A percentile compares a stretch with the other conserved stretches of the same genome.
These are phyloP conservation scores for Filobasidium wieringae DNA, from an alignment of 768 basidiomycete genomes.

Conservation along the genomic window DNA sequence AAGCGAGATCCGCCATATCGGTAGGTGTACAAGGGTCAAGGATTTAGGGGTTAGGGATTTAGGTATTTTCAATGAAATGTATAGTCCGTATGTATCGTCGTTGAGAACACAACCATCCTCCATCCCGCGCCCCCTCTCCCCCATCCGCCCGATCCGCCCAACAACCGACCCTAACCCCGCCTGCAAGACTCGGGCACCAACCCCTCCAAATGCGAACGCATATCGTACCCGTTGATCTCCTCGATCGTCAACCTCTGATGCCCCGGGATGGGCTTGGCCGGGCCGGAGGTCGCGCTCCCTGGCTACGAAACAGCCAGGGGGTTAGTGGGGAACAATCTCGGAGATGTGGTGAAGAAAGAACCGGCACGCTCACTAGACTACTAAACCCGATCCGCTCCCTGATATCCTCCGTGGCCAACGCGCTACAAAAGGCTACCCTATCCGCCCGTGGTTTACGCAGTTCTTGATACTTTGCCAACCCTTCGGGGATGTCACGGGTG, in stretches of 20 bases:
- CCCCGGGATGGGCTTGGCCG: slow-evolving; percentile 4
- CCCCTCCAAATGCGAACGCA: slow-evolving; percentile 9
- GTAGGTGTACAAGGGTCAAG: no score
- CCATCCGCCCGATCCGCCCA: no score
- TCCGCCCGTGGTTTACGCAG: slow-evolving; percentile 23
- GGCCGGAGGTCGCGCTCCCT: slow-evolving; percentile 4
- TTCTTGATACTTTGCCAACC: slow-evolving; percentile 20
- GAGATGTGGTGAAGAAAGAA: no score
- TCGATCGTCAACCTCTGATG: slow-evolving; percentile 15
- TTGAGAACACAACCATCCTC: no score
- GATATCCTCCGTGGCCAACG: slow-evolving; percentile 22
- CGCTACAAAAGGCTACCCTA: slow-evolving; percentile 16
- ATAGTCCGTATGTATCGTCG: no score
- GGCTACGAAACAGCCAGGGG: no score
- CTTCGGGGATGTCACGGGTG: slow-evolving; percentile 17
- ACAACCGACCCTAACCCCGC: background rate
- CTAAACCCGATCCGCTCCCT: slow-evolving; percentile 26
- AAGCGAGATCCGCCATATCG: no score
- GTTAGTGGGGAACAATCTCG: no score
- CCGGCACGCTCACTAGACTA: slow-evolving; percentile 11
- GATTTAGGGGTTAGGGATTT: no score
- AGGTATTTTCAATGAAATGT: no score
- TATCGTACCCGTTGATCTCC: slow-evolving; percentile 19
- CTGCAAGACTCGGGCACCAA: background rate
- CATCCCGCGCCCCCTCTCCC: no score